Evolutionary conservation across 495 filamentous ascomycete species (phyloP).

Genomic region (Glonium stellatum): DNA sequence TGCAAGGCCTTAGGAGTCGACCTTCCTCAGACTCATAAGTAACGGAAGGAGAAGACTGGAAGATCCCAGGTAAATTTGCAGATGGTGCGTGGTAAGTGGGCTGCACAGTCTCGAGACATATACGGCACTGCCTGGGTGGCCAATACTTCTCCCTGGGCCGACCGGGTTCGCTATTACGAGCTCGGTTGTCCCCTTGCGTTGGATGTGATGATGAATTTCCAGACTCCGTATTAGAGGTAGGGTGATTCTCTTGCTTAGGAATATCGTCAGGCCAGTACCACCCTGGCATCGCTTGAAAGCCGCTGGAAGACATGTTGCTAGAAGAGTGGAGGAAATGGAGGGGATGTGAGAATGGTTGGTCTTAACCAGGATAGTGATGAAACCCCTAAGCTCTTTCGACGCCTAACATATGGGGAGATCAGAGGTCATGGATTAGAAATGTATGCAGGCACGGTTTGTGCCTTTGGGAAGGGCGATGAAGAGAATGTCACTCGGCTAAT

Average conservation of each 20-base stretch:
- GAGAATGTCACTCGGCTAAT: too few species aligned
- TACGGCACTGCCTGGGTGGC: constrained; percentile 72
- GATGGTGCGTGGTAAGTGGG: constrained; percentile 65
- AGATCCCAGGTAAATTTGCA: constrained; percentile 54
- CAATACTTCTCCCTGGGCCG: constrained; percentile 41
- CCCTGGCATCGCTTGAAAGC: constrained; percentile 29
- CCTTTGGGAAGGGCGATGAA: too few species aligned
- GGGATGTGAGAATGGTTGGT: neutral
- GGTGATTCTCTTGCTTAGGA: constrained; percentile 10
- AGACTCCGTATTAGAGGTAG: neutral
- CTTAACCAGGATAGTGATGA: neutral
- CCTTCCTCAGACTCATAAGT: constrained; percentile 73
- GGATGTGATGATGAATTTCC: constrained; percentile 16
- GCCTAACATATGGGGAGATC: neutral
- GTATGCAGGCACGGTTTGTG: neutral
- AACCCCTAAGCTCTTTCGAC: neutral
- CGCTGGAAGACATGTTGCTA: constrained; percentile 32
- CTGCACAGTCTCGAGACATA: constrained; percentile 79
- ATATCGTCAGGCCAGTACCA: constrained; percentile 37
- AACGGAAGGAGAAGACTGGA: constrained; percentile 56
- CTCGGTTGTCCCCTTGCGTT: constrained; percentile 13
- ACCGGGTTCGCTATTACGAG: constrained; percentile 28
- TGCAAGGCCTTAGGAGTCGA: constrained; percentile 83
- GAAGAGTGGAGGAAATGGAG: neutral
- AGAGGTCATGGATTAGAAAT: neutral